Evolutionary conservation across 805 yeast species (phyloP), one percentile per base, ranked within the genome.

Genomic region (Starmerella apicola): DNA sequence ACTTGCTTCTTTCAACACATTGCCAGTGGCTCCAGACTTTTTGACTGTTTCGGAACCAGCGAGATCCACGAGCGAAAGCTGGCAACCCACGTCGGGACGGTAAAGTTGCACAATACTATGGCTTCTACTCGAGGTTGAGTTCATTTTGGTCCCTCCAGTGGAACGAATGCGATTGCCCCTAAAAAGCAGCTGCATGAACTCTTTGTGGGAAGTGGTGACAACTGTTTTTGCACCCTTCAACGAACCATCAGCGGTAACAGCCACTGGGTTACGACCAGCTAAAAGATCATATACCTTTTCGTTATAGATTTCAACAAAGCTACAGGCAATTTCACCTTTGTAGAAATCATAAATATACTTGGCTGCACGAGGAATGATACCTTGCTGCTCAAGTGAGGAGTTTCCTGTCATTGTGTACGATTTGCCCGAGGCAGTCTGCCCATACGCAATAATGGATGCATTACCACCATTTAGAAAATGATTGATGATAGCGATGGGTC

Each of bases 11-110:
- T 81, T 83, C 6, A 81, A 60, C 1, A 76, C 66, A 48, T 74
- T 74, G 1, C 88, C 91, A 0, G 72, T 57, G 1, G 86, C 86
- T 1, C 88, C 86, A 0, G 88, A 73, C 48, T 76, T 78, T 44
- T 74, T 73, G 29, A 76, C 73, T 55, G 74, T 79, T 57, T 86
- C 95, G 17, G 86, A 77, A 4, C 94, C 94, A 0, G 94, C 94
- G 45, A 84, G 65, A 60, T 84, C 95, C 10, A 83, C 86, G 22
- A 84, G 59, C 51, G 76, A 77, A 43, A 84, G 63, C 67, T 64
- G 54, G 71, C 79, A 34, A 13, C 30, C 31, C 32, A n/a, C 34
- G 2, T 21, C 71, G 62, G 10, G 85, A 60, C 33, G 68, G n/a
- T n/a, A n/a, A 68, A 9, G 82, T 63, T 42, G 77, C 79, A 48